These are phyloP conservation scores for Amanita phalloides DNA, from an alignment of 768 basidiomycete species.

Conservation along the genomic window DNA sequence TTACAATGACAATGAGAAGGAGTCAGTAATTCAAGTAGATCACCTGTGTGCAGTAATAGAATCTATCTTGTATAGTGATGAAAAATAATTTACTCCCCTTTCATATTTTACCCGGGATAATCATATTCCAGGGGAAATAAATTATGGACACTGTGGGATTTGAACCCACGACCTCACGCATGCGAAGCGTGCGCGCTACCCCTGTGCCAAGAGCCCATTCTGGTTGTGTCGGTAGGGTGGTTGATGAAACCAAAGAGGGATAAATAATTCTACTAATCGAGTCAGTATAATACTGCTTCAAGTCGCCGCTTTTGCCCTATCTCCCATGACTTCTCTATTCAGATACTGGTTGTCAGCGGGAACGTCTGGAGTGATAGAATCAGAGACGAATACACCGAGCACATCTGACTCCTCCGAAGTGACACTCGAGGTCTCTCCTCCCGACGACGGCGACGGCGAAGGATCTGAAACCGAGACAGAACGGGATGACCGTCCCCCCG, in stretches of 20 bases:
- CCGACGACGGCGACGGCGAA: constrained; percentile 31
- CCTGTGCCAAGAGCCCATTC: constrained; percentile 43
- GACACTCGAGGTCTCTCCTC: constrained; percentile 24
- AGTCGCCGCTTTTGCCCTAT: not conserved
- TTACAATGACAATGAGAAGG: no score
- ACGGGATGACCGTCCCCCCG: constrained; percentile 48
- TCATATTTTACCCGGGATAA: no score
- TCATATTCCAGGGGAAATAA: constrained; percentile 1
- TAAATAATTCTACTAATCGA: no score
- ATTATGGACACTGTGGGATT: constrained; percentile 39
- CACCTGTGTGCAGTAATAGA: no score
- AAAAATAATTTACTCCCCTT: not conserved
- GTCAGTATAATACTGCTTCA: not conserved
- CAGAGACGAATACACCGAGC: constrained; percentile 3
- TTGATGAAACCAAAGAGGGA: not conserved
- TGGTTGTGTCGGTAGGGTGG: not conserved
- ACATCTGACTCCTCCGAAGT: not conserved
- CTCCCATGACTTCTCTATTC: constrained; percentile 47
- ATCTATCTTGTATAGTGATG: no score
- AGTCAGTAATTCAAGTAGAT: no score
- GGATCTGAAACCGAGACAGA: constrained; percentile 22
- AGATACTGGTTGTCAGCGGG: constrained; percentile 43
- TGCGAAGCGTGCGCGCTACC: constrained; percentile 57
- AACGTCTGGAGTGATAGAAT: constrained; percentile 14
- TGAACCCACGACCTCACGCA: constrained; percentile 52